Conservation (phyloP, 805 yeast genomes). For the Candida insectorum region DNA sequence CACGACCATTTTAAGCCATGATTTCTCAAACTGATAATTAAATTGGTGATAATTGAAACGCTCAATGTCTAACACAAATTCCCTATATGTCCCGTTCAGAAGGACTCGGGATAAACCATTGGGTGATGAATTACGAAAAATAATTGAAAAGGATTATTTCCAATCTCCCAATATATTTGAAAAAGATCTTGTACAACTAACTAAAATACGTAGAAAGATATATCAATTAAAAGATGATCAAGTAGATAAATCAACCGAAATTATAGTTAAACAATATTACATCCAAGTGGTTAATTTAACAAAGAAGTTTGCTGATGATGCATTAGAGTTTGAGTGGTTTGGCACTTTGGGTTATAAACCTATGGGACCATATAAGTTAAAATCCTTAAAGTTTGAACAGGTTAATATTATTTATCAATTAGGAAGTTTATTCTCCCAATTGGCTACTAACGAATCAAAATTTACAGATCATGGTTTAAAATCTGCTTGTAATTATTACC, state of each 20-base stretch:
- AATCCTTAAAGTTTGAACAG: slow-evolving; percentile 57
- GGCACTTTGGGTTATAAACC: slow-evolving; percentile 60
- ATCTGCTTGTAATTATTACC: slow-evolving; percentile 61
- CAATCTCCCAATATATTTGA: slow-evolving; percentile 34
- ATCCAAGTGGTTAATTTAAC: slow-evolving; percentile 40
- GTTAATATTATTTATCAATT: slow-evolving; percentile 64
- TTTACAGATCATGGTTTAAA: slow-evolving; percentile 55
- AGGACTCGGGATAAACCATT: slow-evolving; percentile 42
- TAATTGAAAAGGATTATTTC: slow-evolving; percentile 47
- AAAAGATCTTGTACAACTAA: slow-evolving; percentile 30
- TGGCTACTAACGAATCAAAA: slow-evolving; percentile 48
- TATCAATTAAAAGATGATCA: slow-evolving; percentile 28
- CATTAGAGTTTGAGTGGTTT: slow-evolving; percentile 67
- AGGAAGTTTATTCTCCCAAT: slow-evolving; percentile 58
- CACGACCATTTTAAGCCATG: too few species aligned
- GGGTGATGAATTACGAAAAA: slow-evolving; percentile 32
- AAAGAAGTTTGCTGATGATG: slow-evolving; percentile 62
- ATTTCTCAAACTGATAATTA: too few species aligned
- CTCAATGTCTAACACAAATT: slow-evolving; percentile 23
- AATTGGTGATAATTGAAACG: too few species aligned
- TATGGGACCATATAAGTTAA: slow-evolving; percentile 42
- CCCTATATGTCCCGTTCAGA: slow-evolving; percentile 51
- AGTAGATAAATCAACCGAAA: slow-evolving; percentile 27
- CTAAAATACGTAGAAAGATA: slow-evolving; percentile 41
- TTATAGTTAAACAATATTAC: slow-evolving; percentile 46